A percentile compares a stretch with the other conserved stretches of the same genome.
Evolutionary conservation across 495 filamentous ascomycete species (phyloP).

Genomic region (Penicillium mononematosum): DNA sequence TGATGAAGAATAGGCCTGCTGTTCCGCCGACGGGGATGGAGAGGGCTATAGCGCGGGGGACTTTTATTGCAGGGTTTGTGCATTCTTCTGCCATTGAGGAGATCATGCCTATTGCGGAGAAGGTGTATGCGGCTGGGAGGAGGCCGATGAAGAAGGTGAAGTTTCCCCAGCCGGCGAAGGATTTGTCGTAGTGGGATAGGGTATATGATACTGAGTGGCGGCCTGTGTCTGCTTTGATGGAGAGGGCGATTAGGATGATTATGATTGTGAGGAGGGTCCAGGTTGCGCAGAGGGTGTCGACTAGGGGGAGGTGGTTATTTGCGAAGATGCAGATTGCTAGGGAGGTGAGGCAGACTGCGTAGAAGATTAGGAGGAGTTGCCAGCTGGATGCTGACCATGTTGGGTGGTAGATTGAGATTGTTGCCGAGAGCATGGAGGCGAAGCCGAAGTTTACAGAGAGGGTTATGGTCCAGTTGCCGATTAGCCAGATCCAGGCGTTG

Average conservation of each 20-base stretch:
- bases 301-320: conserved; percentile 54
- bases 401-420: conserved; percentile 58
- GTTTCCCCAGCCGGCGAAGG: conserved; percentile 44
- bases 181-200: conserved; percentile 50
- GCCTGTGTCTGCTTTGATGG: conserved; percentile 43
- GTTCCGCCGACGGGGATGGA: conserved; percentile 41
- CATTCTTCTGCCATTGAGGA: conserved; percentile 54
- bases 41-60: conserved; percentile 46
- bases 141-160: conserved; percentile 54
- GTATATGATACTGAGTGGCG: conserved; percentile 45
- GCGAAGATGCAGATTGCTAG: conserved; percentile 56
- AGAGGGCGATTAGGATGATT: conserved; percentile 41
- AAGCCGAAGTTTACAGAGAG: conserved; percentile 68
- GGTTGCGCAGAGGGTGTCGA: conserved; percentile 50
- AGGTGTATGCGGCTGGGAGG: conserved; percentile 51
- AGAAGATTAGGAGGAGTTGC: conserved; percentile 60
- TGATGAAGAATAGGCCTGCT: conserved; percentile 48
- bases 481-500: conserved; percentile 65
- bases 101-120: conserved; percentile 53
- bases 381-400: conserved; percentile 52
- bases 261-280: conserved; percentile 42
- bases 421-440: conserved; percentile 55
- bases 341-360: conserved; percentile 54
- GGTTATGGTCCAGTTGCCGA: conserved; percentile 70
- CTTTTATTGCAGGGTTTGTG: conserved; percentile 42